Evolutionary conservation across 179 eudicot genomes (phyloP).

Genomic region (Gypsophila paniculata): DNA sequence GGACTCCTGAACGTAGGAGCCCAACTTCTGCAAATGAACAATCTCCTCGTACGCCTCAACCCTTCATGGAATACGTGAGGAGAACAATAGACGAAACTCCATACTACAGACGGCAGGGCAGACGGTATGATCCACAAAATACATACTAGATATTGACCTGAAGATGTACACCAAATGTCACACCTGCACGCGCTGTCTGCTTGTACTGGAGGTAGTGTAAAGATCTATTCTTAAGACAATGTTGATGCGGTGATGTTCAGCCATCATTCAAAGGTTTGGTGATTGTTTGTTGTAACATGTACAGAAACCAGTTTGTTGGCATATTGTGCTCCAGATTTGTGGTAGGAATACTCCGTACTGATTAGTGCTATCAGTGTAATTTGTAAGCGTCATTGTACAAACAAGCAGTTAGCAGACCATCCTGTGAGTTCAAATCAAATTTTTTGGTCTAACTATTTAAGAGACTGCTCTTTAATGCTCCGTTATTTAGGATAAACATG

Average conservation of each 20-base stretch:
- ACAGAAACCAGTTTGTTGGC: neutral
- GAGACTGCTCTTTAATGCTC: too few species aligned
- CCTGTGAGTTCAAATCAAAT: neutral
- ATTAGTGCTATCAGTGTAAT: neutral
- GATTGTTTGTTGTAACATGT: neutral
- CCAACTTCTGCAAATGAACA: constrained; percentile 34
- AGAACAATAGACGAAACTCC: constrained; percentile 91
- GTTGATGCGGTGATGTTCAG: neutral
- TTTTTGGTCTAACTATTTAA: too few species aligned
- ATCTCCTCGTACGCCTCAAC: constrained; percentile 80
- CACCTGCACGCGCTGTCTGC: neutral
- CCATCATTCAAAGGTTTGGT: neutral
- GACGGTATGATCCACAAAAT: constrained; percentile 59
- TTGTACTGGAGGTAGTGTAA: constrained; percentile 13
- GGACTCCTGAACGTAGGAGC: constrained; percentile 44
- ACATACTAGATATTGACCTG: constrained; percentile 35
- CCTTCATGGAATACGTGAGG: constrained; percentile 76
- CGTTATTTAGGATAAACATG: too few species aligned
- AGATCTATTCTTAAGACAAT: neutral
- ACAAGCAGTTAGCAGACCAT: neutral
- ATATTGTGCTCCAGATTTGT: neutral
- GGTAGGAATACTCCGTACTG: neutral
- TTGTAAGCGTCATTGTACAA: constrained; percentile 4
- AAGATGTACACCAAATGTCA: neutral
- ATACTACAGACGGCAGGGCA: constrained; percentile 56